These are phyloP conservation scores for Fraxinus paxiana DNA, from an alignment of 305 asterid species.

Conservation along the genomic window DNA sequence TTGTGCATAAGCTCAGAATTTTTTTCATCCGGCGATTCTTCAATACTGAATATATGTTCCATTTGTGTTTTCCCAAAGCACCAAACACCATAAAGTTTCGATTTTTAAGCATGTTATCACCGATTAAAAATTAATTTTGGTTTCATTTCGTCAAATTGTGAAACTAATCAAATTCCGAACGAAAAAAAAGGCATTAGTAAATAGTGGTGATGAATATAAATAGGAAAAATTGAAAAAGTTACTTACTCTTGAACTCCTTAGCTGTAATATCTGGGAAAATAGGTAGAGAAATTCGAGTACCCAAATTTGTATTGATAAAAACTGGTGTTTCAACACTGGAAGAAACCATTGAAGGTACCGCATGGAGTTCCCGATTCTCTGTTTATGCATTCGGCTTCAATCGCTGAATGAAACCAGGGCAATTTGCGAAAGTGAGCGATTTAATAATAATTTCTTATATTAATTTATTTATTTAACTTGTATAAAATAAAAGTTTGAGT, in stretches of 20 bases:
- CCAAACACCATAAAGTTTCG: slow-evolving; percentile 12
- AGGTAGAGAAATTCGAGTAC: slow-evolving; percentile 45
- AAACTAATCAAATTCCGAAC: not conserved
- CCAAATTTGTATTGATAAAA: slow-evolving; percentile 47
- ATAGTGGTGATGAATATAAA: not conserved
- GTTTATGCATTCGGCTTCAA: not conserved
- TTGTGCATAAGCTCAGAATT: not conserved
- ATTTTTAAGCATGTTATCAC: slow-evolving; percentile 9
- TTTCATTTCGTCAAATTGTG: not conserved
- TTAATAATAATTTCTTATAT: too few species aligned
- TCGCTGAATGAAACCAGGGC: not conserved
- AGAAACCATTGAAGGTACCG: slow-evolving; percentile 28
- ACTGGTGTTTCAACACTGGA: slow-evolving; percentile 27
- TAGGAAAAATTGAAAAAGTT: not conserved
- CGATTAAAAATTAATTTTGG: not conserved
- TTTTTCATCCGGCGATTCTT: not conserved
- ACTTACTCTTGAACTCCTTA: slow-evolving; percentile 46
- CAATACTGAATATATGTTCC: not conserved
- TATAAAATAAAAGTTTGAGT: too few species aligned
- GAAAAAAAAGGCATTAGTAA: not conserved
- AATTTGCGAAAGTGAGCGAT: not conserved
- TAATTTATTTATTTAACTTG: too few species aligned
- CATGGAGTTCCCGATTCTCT: slow-evolving; percentile 1
- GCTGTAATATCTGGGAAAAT: slow-evolving; percentile 39
- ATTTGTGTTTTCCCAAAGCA: not conserved